Base-by-base conservation (phyloP, 192 early-diverging fungal genomes). In the Diversispora eburnea region DNA sequence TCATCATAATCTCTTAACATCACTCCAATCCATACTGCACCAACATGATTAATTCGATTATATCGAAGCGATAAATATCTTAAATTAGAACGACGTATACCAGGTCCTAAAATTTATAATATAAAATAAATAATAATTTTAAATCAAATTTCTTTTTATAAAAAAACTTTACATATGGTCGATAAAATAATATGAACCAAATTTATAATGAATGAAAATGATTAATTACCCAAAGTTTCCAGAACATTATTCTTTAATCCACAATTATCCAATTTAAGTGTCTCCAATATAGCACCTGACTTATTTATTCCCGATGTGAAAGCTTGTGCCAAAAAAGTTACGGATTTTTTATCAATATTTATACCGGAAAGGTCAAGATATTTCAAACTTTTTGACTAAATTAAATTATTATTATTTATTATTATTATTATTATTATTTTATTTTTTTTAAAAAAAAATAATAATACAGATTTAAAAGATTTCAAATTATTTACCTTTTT, bases 291-390 rank as follows among this genome's bases (percentile, higher is more conserved):
- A 4, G 80, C 81, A 41, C 80, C 85, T 63, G 76, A 77, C 19
- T 71, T 79, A 42, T 76, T 72, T 47, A 74, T 75, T 33, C 78
- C 81, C 49, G 68, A 60, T 45, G 66, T 82, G 49, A 91, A 79
- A 0, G 89, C 89, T n/a, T 90, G 88, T 3, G 87, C 81, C 61
- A 94, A 73, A 60, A 89, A 91, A 1, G 86, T 80, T 3, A 88
- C 79, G 20, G 86, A 83, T 67, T 88, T 89, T 74, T 91, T 89
- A 64, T 92, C 91, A 47, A 93, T 83, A 0, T 85, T 73, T 12
- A 88, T 84, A 7, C 88, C 87, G 4, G 92, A 91, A 3, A 95
- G 77, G 65, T 94, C 88, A 12, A 94, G 83, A 52, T 78, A 79
- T 71, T 85, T 80, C 49, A 94, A 80, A 43, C 85, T 75, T 47